Base-by-base conservation (phyloP, 805 yeast species). In the Cyberlindnera veronae region DNA sequence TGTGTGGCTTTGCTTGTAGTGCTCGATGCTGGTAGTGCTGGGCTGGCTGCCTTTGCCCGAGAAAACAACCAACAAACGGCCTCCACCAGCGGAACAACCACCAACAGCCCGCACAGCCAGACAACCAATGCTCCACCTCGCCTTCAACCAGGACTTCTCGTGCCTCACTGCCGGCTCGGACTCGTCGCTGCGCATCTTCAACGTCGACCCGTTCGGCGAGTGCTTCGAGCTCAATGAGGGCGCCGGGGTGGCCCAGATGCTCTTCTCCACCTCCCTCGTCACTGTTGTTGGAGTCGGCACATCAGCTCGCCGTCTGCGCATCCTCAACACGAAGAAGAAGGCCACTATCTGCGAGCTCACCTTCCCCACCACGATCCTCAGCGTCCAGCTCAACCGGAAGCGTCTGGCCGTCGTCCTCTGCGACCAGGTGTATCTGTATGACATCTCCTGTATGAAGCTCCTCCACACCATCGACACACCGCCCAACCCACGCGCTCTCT, bases 391-490 rank as follows among this genome's bases (percentile, higher is more conserved):
- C 64, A 93, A 91, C 62, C 72, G 97, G 31, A 83, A 84, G 51
- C 67, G 97, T 32, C 70, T 91, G 49, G 72, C 87, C 23, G 93
- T 90, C 14, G 77, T 85, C 6, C 67, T 91, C 38, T 70, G 77
- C 36, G 91, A 87, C 45, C 95, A 90, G 61, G 77, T 93, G 9
- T 85, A 80, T 58, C 77, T 91, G 34, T 93, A 91, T 65, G 97
- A 91, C 61, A 82, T 91, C 46, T 79, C 93, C 42, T 86, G 95
- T 60, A 89, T 91, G 81, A 80, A 85, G 54, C 73, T 90, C 19
- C 60, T 91, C 30, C 84, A 80, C 53, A 81, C 83, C 1, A 73
- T 84, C 26, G 88, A 84, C 34, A 74, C 79, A 1, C 55, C 67
- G 14, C 65, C 77, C 1, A 81, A 73, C 46, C 64, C 64, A 0